A percentile compares a stretch with the other conserved stretches of the same genome.
Conservation (phyloP, 257 asterid genomes). For the Eustoma russellianum region DNA sequence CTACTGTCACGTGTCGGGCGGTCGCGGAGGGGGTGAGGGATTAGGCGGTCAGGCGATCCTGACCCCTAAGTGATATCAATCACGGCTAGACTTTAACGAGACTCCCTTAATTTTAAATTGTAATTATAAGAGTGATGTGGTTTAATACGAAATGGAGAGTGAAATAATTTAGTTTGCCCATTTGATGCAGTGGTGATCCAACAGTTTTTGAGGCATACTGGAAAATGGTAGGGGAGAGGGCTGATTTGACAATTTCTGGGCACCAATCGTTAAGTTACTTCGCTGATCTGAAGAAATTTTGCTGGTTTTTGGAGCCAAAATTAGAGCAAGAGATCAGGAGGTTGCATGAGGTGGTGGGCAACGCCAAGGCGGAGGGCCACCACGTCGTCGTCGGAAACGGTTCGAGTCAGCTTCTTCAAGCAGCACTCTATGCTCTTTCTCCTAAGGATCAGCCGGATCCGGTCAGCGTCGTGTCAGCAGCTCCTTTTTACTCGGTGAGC, state of each 20-base stretch:
- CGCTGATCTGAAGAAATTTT: constrained; percentile 27
- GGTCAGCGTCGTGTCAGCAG: constrained; percentile 49
- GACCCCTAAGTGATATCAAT: neutral
- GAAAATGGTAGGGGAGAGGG: constrained; percentile 25
- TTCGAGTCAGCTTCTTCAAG: constrained; percentile 72
- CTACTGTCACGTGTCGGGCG: too few relatives aligned
- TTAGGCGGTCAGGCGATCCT: too few relatives aligned
- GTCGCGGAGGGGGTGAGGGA: too few relatives aligned
- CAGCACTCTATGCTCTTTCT: constrained; percentile 59
- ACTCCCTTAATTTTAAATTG: neutral
- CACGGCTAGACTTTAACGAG: too few relatives aligned
- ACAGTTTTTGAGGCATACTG: constrained; percentile 37
- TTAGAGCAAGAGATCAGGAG: constrained; percentile 50
- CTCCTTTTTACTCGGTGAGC: constrained; percentile 77
- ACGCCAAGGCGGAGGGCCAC: constrained; percentile 43
- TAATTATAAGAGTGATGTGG: fast-evolving
- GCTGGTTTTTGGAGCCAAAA: constrained; percentile 81
- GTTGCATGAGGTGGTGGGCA: constrained; percentile 48
- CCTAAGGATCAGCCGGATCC: constrained; percentile 32
- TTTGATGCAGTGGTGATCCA: constrained; percentile 41
- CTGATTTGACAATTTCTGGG: constrained; percentile 25
- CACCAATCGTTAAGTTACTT: constrained; percentile 66
- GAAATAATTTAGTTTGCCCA: neutral
- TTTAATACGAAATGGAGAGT: neutral
- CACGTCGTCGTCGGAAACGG: constrained; percentile 67